These are phyloP conservation scores for Leccinum angustisporum DNA, from an alignment of 1,284 basidiomycete species.

Conservation along the genomic window DNA sequence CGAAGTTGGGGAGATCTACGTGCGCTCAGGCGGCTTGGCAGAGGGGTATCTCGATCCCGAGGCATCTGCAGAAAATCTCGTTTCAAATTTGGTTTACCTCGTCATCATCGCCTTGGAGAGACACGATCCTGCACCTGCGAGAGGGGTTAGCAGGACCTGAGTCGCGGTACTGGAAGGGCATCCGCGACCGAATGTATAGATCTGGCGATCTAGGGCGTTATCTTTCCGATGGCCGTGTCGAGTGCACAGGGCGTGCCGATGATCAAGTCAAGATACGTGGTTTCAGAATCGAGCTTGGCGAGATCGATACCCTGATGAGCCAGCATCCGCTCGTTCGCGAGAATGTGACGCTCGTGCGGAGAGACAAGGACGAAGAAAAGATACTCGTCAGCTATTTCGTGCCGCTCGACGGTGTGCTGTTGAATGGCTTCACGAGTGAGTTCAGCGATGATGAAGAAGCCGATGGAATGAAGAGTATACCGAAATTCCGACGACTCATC, in stretches of 20 bases:
- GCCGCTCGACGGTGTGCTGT: conserved; percentile 71
- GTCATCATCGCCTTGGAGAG: conserved; percentile 52
- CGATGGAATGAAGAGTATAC: conserved; percentile 67
- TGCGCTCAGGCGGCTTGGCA: conserved; percentile 92
- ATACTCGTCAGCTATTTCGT: conserved; percentile 98
- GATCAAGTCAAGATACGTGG: conserved; percentile 99
- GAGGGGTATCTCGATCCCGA: conserved; percentile 92
- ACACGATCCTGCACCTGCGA: conserved; percentile 68
- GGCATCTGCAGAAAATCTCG: conserved; percentile 89
- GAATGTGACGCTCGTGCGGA: conserved; percentile 94
- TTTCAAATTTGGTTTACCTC: conserved; percentile 86
- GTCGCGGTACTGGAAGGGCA: conserved; percentile 90
- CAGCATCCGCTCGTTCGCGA: conserved; percentile 93
- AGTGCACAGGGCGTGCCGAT: conserved; percentile 96
- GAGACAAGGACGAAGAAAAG: conserved; percentile 99
- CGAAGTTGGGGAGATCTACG: conserved; percentile 98
- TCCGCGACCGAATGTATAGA: conserved; percentile 97
- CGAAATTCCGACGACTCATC: conserved; percentile 85
- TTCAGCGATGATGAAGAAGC: conserved; percentile 62
- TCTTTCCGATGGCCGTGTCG: conserved; percentile 89
- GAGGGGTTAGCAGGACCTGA: conserved; percentile 64
- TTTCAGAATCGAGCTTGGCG: conserved; percentile 98
- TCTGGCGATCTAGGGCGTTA: conserved; percentile 97
- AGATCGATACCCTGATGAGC: conserved; percentile 96
- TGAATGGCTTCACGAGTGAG: conserved; percentile 79